Evolutionary conservation across 2,329 filamentous ascomycete genomes (phyloP).

Genomic region (Exophiala sp.): DNA sequence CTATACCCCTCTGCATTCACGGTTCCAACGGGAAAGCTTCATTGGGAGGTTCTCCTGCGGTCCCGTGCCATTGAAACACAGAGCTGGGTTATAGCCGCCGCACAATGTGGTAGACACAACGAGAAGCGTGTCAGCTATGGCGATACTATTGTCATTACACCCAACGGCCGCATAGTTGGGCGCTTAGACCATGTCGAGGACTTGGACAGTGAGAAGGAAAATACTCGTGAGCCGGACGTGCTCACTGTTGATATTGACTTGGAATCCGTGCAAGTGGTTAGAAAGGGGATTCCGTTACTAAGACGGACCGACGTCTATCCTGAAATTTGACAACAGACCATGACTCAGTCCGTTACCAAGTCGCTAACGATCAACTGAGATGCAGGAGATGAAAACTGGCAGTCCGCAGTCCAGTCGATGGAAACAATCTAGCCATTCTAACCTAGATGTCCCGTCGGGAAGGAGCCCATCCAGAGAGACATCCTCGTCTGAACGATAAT

Average conservation of each 20-base stretch:
- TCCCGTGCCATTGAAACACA: constrained; percentile 85
- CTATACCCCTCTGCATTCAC: constrained; percentile 90
- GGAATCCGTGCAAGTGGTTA: constrained; percentile 46
- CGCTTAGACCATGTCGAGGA: constrained; percentile 48
- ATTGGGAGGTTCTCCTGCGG: constrained; percentile 76
- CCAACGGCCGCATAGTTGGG: constrained; percentile 72
- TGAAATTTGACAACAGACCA: constrained; percentile 33
- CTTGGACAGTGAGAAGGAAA: constrained; percentile 34
- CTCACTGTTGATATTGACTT: constrained; percentile 52
- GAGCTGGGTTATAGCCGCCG: constrained; percentile 78
- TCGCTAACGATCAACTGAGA: too few species aligned
- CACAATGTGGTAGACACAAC: constrained; percentile 71
- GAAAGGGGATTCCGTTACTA: constrained; percentile 52
- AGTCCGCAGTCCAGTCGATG: too few species aligned
- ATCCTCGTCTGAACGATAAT: too few species aligned
- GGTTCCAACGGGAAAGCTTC: constrained; percentile 71
- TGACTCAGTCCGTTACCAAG: too few species aligned
- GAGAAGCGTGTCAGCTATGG: constrained; percentile 76
- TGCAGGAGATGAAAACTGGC: too few species aligned
- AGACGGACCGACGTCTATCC: constrained; percentile 50
- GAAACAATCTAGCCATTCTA: too few species aligned
- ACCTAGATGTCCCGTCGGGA: too few species aligned
- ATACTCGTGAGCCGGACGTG: constrained; percentile 40
- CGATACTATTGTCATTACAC: constrained; percentile 75
- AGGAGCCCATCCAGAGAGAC: too few species aligned